phyloP scores from a whole-genome alignment of 2,329 filamentous ascomycete species.

The Aureobasidium zeae region DNA sequence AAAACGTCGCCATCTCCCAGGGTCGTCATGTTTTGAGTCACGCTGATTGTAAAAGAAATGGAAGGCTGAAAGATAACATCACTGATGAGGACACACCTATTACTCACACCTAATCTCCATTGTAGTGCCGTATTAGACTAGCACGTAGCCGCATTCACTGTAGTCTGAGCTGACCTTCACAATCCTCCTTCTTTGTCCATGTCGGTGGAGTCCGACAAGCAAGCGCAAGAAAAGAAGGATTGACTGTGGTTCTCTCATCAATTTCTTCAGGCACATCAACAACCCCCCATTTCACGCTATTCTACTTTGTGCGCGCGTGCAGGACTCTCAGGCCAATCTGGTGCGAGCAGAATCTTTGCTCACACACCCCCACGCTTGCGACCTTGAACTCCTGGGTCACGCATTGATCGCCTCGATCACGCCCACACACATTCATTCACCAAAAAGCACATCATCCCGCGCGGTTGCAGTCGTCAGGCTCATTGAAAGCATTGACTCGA shows the following conservation, averaged over 20 bases:
- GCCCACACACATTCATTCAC: conserved; percentile 3
- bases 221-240: not conserved
- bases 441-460: conserved; percentile 2
- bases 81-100: not conserved
- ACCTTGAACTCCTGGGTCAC: conserved; percentile 4
- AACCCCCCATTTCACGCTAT: not conserved
- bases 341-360: not conserved
- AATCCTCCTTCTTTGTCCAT: not conserved
- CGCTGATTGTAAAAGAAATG: conserved; percentile 11
- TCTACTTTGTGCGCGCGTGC: conserved; percentile 1
- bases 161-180: not conserved
- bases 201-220: conserved; percentile 2
- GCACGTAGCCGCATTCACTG: conserved; percentile 1
- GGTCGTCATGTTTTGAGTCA: too few relatives aligned
- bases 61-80: conserved; percentile 8
- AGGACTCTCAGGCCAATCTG: not conserved
- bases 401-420: conserved; percentile 13
- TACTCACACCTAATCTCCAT: not conserved
- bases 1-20: too few relatives aligned
- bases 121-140: conserved; percentile 4
- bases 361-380: conserved; percentile 14
- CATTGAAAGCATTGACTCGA: conserved; percentile 4
- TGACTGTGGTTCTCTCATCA: not conserved
- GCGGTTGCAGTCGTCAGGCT: conserved; percentile 4
- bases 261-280: not conserved